These are phyloP conservation scores for Helianthus annuus DNA, from an alignment of 129 eudicot species.

Conservation along the genomic window HanXRQr2.0-SUNRISE NC_035448.2:142690737-142691236, in stretches of 20 bases:
- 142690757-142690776: slow-evolving; percentile 12
- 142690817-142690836: slow-evolving; percentile 25
- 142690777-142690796: slow-evolving; percentile 18
- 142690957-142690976: slow-evolving; percentile 4
- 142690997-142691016: slow-evolving; percentile 49
- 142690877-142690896: slow-evolving; percentile 17
- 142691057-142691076: slow-evolving; percentile 37
- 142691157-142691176: slow-evolving; percentile 29
- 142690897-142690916: slow-evolving; percentile 9
- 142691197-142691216: slow-evolving; percentile 36
- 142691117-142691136: slow-evolving; percentile 29
- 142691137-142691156: slow-evolving; percentile 41
- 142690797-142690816: slow-evolving; percentile 46
- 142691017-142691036: slow-evolving; percentile 48
- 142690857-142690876: slow-evolving; percentile 16
- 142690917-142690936: slow-evolving; percentile 9
- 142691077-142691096: slow-evolving; percentile 35
- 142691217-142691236: slow-evolving; percentile 24
- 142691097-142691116: slow-evolving; percentile 39
- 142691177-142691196: slow-evolving; percentile 30
- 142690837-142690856: slow-evolving; percentile 39
- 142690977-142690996: slow-evolving; percentile 28
- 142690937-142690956: slow-evolving; percentile 8
- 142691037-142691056: slow-evolving; percentile 52
- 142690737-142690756: no score